Percentiles rank a stretch among this genome's conserved stretches.
phyloP scores from a whole-genome alignment of 148 eudicot species.

The Oxyria digyna region DNA sequence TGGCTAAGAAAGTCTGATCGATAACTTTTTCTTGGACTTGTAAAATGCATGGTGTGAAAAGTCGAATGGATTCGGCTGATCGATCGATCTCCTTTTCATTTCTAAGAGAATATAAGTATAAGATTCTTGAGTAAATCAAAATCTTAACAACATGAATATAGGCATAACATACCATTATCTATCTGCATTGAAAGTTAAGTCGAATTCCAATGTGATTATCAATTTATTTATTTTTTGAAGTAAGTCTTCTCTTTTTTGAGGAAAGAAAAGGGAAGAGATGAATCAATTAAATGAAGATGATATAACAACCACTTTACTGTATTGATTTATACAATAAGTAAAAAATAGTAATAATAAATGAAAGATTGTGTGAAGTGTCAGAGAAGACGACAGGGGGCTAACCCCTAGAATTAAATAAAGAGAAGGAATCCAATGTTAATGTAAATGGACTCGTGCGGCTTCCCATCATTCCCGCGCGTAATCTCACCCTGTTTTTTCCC shows the following conservation, averaged over 20 bases:
- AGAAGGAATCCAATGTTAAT: conserved; percentile 26
- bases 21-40: background rate
- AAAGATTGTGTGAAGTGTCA: background rate
- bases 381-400: background rate
- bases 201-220: background rate
- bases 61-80: background rate
- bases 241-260: background rate
- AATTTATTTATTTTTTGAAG: background rate
- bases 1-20: background rate
- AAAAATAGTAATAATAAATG: background rate
- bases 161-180: too few relatives aligned
- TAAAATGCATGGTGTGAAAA: background rate
- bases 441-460: conserved; percentile 20
- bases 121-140: too few relatives aligned
- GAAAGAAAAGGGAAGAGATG: background rate
- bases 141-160: too few relatives aligned
- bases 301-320: too few relatives aligned
- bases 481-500: too few relatives aligned
- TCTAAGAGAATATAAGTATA: too few relatives aligned
- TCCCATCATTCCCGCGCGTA: conserved; percentile 6
- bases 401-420: background rate
- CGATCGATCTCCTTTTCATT: background rate
- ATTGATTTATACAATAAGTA: background rate
- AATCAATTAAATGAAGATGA: background rate
- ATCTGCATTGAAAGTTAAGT: too few relatives aligned